Evolutionary conservation across 2,329 filamentous ascomycete species (phyloP), one percentile per base, ranked within the genome.

Genomic region (Hymenoscyphus linearis): DNA sequence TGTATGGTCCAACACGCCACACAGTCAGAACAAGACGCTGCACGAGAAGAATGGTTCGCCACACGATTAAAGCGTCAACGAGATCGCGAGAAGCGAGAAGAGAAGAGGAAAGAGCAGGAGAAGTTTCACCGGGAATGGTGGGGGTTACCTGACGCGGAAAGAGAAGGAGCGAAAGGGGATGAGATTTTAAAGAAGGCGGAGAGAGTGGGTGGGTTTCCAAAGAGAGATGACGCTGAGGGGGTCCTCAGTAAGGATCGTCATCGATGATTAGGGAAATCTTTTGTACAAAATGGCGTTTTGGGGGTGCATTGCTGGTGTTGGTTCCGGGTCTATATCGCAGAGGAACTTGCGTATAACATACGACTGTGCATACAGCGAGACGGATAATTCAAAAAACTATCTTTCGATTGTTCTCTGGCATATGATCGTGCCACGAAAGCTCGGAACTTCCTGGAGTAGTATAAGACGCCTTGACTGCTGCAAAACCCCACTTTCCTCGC

Each of bases 1-100:
- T 99, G 95, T 79, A 97, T 99, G 92, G 82, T 93, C 68, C 76
- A 82, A 60, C 89, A 96, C 77, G 93, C 93, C 60, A 96, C 90
- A 66, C 89, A 87, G 65, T 85, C 83, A 59, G 91, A 96, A 74
- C 84, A 96, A 75, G 95, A 99, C 77, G 86, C 85, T 26, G 95
- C 95, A 65, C 82, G 95, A 58, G 90, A 92, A 75, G 92, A 98
- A 74, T 99, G 95, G 95, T 98, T 98, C 75, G 85, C 86, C 57
- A 82, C 84, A 65, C 83, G 90, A 57, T 80, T 90, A 68, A 85
- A 91, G 77, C 82, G 93, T 60, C 83, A 86, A 69, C 78, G 78
- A 61, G 85, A 88, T 74, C 78, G 86, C 40, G 87, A 91, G 74
- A 80, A 82, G 64, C 86, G 87, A 69, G 80, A 82, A 60, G 77